A percentile compares a stretch with the other conserved stretches of the same genome.
phyloP scores from a whole-genome alignment of 208 protist genomes.

The Leishmania braziliensis region DNA sequence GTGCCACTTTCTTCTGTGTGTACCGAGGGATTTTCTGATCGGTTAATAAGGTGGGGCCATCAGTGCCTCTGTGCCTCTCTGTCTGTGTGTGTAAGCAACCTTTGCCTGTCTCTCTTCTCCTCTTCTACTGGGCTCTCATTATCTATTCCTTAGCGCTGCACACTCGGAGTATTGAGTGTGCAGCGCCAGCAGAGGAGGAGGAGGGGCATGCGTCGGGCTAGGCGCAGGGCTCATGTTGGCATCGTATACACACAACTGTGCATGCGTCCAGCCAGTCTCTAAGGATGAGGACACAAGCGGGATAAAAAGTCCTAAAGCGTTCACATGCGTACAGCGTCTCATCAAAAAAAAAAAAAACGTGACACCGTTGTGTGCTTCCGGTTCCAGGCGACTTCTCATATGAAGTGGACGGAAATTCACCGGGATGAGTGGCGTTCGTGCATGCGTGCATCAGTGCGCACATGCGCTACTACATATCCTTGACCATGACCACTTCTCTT shows the following conservation, averaged over 20 bases:
- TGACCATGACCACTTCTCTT: not conserved
- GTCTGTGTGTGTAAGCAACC: not conserved
- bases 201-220: not conserved
- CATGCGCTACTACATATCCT: not conserved
- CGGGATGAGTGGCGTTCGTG: not conserved
- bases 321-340: not conserved
- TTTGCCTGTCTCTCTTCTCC: not conserved
- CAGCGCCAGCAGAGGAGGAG: not conserved
- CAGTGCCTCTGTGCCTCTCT: not conserved
- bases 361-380: not conserved
- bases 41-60: constrained; percentile 25
- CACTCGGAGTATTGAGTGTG: not conserved
- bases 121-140: not conserved
- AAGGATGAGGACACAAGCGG: not conserved
- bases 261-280: not conserved
- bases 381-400: not conserved
- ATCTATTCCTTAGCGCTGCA: not conserved
- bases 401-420: not conserved
- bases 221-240: not conserved
- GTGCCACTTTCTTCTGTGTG: not conserved
- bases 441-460: not conserved
- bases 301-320: not conserved
- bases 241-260: not conserved
- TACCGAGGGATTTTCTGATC: constrained; percentile 18
- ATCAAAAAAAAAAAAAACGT: not conserved